Percentiles rank a stretch among this genome's conserved stretches.
Evolutionary conservation across 805 yeast species (phyloP).

Genomic region (Lachancea dasiensis): DNA sequence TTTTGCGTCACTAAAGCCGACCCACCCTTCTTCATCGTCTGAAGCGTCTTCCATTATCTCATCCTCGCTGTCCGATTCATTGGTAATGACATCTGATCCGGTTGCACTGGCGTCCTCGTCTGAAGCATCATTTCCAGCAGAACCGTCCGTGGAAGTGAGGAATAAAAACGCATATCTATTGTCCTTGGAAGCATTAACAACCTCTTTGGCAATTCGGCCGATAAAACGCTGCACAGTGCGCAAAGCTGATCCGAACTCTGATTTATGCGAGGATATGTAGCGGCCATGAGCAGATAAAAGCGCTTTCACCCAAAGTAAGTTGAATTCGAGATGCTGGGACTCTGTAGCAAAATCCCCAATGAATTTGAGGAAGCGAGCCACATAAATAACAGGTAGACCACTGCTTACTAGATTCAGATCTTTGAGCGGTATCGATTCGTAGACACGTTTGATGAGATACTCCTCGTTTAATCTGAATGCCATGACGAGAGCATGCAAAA

Average conservation of each 20-base stretch:
- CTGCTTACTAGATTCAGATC: constrained; percentile 63
- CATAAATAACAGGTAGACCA: constrained; percentile 74
- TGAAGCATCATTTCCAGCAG: constrained; percentile 24
- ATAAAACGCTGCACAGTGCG: constrained; percentile 72
- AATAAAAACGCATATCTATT: constrained; percentile 53
- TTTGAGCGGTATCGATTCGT: constrained; percentile 62
- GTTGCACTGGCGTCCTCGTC: constrained; percentile 12
- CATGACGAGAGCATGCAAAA: constrained; percentile 79
- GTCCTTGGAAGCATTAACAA: constrained; percentile 47
- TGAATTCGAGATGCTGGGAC: constrained; percentile 80
- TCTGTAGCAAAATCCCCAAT: constrained; percentile 63
- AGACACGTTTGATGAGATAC: constrained; percentile 63
- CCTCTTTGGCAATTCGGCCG: constrained; percentile 66
- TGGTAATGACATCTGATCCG: constrained; percentile 24
- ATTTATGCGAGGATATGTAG: constrained; percentile 57
- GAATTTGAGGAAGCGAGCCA: constrained; percentile 59
- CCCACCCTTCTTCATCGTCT: constrained; percentile 37
- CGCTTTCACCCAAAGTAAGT: constrained; percentile 71
- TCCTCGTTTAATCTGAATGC: constrained; percentile 86
- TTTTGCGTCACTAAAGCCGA: constrained; percentile 28
- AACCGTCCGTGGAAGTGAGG: constrained; percentile 35
- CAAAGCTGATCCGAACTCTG: constrained; percentile 55
- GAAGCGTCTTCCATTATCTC: constrained; percentile 27
- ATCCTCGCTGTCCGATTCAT: constrained; percentile 30
- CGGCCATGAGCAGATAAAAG: constrained; percentile 70